Conservation (phyloP, 768 basidiomycete genomes). For the Lyophyllum semitale region DNA sequence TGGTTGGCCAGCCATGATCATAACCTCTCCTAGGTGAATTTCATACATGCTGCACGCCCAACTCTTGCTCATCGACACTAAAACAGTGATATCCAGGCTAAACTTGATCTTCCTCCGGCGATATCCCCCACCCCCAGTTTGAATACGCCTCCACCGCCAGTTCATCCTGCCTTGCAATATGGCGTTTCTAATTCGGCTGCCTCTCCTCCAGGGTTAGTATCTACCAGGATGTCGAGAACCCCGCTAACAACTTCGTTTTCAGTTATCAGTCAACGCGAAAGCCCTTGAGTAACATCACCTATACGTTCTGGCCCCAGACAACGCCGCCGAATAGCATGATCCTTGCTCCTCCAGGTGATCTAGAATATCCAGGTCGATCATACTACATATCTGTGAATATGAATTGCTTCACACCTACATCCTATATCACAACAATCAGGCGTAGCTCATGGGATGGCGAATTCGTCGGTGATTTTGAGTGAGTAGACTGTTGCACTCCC, state of each 20-base stretch:
- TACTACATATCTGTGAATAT: constrained; percentile 48
- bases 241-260: neutral
- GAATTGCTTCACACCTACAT: constrained; percentile 53
- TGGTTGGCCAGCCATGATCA: constrained; percentile 16
- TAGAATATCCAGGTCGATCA: constrained; percentile 29
- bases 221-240: neutral
- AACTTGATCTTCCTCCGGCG: constrained; percentile 14
- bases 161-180: constrained; percentile 27
- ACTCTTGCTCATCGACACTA: neutral
- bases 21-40: constrained; percentile 22
- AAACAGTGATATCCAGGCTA: constrained; percentile 12
- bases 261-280: constrained; percentile 30
- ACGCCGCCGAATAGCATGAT: constrained; percentile 41
- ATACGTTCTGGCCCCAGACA: constrained; percentile 37
- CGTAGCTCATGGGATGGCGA: constrained; percentile 43
- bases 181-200: constrained; percentile 17
- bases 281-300: constrained; percentile 35
- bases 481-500: constrained; percentile 6
- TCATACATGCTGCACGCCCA: neutral
- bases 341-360: constrained; percentile 31
- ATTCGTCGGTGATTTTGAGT: constrained; percentile 53
- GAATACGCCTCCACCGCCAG: constrained; percentile 24
- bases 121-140: constrained; percentile 18
- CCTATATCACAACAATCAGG: constrained; percentile 45
- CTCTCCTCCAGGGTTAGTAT: constrained; percentile 28